Conservation (phyloP, 2,329 filamentous ascomycete genomes). For the Ophiocordyceps camponoti-saundersi region DNA sequence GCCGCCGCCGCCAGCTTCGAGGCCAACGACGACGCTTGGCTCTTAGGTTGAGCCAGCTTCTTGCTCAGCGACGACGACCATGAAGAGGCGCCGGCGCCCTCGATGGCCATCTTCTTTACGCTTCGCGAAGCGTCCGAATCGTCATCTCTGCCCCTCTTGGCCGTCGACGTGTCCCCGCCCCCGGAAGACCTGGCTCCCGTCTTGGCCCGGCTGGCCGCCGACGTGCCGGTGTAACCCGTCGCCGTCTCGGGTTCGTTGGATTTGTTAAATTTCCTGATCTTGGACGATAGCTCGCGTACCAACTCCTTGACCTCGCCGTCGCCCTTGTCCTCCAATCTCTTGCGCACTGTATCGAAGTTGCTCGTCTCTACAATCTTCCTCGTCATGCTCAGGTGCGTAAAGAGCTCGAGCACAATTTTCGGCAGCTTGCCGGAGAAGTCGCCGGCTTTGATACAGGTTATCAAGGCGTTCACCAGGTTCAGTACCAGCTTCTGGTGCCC, state of each 20-base stretch:
- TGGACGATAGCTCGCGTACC: conserved; percentile 37
- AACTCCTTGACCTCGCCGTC: conserved; percentile 46
- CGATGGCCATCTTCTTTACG: conserved; percentile 25
- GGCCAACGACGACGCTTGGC: conserved; percentile 12
- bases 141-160: conserved; percentile 22
- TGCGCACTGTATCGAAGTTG: conserved; percentile 48
- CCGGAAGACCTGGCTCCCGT: conserved; percentile 12
- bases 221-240: conserved; percentile 22
- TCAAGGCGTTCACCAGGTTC: conserved; percentile 34
- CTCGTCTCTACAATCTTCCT: conserved; percentile 44
- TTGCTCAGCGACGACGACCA: conserved; percentile 19
- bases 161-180: conserved; percentile 8
- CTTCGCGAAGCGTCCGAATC: conserved; percentile 18
- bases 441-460: conserved; percentile 32
- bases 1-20: conserved; percentile 8
- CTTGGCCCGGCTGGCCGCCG: conserved; percentile 20
- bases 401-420: conserved; percentile 39
- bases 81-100: conserved; percentile 14
- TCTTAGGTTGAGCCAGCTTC: conserved; percentile 20
- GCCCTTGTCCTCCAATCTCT: conserved; percentile 45
- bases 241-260: conserved; percentile 14
- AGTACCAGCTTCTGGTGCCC: conserved; percentile 38
- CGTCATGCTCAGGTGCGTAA: conserved; percentile 45
- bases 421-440: conserved; percentile 36
- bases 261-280: conserved; percentile 24